Conservation (phyloP, 2,329 filamentous ascomycete species). For the Microdochium paspali region DNA sequence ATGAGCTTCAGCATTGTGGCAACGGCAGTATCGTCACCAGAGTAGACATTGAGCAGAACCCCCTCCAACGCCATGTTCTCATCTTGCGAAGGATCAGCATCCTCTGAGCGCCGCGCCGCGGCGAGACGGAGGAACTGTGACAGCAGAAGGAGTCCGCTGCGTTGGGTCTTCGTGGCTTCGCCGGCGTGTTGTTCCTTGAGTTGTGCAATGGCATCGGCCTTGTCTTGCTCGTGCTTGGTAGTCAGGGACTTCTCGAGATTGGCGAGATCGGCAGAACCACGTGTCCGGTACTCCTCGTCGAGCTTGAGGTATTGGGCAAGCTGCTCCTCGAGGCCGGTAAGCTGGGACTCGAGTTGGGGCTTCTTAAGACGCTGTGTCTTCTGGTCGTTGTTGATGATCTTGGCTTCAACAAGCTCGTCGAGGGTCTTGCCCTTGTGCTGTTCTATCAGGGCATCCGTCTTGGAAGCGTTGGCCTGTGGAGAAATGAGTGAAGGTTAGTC, state of each 20-base stretch:
- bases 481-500: conserved; percentile 3
- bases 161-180: conserved; percentile 45
- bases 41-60: conserved; percentile 68
- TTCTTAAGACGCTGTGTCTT: conserved; percentile 71
- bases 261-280: conserved; percentile 47
- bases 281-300: conserved; percentile 60
- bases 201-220: conserved; percentile 42
- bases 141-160: conserved; percentile 58
- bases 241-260: conserved; percentile 47
- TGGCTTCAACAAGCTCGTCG: conserved; percentile 60
- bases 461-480: conserved; percentile 56
- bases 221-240: conserved; percentile 43
- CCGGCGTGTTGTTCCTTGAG: conserved; percentile 44
- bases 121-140: conserved; percentile 76
- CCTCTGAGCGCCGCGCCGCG: conserved; percentile 64
- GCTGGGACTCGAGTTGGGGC: conserved; percentile 58
- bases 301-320: conserved; percentile 66
- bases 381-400: conserved; percentile 74
- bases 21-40: conserved; percentile 66
- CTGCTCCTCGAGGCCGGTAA: conserved; percentile 65
- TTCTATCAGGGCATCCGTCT: conserved; percentile 59
- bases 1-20: conserved; percentile 69
- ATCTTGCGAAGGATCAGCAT: conserved; percentile 52
- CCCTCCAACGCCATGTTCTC: conserved; percentile 78
- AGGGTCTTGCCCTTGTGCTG: conserved; percentile 63